Conservation (phyloP, 331 rosid species). For the Malus hybrid region DNA sequence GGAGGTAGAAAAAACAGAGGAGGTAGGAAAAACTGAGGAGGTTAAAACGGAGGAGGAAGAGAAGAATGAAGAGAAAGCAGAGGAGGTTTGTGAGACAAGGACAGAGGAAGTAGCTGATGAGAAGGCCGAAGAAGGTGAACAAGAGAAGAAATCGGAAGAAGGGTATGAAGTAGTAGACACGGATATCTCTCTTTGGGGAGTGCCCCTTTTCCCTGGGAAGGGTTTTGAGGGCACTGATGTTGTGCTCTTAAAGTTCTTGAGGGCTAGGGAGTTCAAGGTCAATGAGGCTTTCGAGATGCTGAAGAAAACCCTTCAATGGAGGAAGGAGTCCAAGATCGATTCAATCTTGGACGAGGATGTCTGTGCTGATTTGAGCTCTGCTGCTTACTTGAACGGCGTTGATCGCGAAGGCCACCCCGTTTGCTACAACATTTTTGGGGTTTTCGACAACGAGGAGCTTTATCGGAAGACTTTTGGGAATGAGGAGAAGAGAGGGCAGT, state of each 20-base stretch:
- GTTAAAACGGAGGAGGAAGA: no score
- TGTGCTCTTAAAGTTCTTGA: conserved; percentile 66
- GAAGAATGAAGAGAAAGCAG: not conserved
- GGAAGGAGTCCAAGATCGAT: conserved; percentile 64
- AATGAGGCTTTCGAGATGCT: conserved; percentile 76
- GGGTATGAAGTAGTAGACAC: not conserved
- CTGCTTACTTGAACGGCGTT: conserved; percentile 43
- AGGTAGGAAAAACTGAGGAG: no score
- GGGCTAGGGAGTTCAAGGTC: conserved; percentile 80
- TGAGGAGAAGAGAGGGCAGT: conserved; percentile 51
- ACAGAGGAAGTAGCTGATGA: not conserved
- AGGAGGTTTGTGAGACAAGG: not conserved
- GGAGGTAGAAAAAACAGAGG: not conserved
- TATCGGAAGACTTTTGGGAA: conserved; percentile 60
- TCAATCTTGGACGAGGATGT: conserved; percentile 49
- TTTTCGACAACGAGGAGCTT: conserved; percentile 49
- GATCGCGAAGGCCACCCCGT: conserved; percentile 80
- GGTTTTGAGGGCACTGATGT: conserved; percentile 57
- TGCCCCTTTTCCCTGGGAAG: conserved; percentile 49
- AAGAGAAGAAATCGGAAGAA: conserved; percentile 3
- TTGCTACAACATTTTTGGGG: conserved; percentile 73
- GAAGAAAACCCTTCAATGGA: conserved; percentile 68
- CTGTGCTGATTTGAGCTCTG: conserved; percentile 34
- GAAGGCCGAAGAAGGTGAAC: not conserved
- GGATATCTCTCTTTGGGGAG: conserved; percentile 64